phyloP scores from a whole-genome alignment of 495 filamentous ascomycete genomes.

The Trypethelium eluteriae region DNA sequence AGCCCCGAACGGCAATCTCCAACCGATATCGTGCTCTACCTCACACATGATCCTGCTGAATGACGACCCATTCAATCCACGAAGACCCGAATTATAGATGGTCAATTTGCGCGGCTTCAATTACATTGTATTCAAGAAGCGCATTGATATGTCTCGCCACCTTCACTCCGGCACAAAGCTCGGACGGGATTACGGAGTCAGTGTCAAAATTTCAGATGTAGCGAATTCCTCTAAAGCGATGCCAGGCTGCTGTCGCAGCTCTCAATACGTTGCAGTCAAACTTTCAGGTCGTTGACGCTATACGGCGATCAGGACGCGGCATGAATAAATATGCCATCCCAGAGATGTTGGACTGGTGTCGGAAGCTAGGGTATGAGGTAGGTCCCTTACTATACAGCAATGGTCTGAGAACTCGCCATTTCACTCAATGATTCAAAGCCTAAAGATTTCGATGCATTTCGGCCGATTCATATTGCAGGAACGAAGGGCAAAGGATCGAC shows the following conservation, averaged over 20 bases:
- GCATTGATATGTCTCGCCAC: background rate
- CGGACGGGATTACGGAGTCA: background rate
- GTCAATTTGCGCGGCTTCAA: background rate
- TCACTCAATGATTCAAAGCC: constrained; percentile 40
- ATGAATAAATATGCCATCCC: constrained; percentile 61
- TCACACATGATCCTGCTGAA: too few relatives aligned
- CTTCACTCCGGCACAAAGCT: background rate
- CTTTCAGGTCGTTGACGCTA: constrained; percentile 65
- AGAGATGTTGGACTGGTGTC: constrained; percentile 70
- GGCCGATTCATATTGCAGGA: constrained; percentile 76
- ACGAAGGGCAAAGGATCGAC: constrained; percentile 91
- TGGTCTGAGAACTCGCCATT: background rate
- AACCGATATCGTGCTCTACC: too few relatives aligned
- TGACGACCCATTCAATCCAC: too few relatives aligned
- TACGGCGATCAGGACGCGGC: constrained; percentile 58
- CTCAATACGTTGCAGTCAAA: constrained; percentile 90
- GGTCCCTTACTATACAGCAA: constrained; percentile 23
- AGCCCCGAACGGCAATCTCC: too few relatives aligned
- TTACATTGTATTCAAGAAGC: background rate
- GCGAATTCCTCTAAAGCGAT: background rate
- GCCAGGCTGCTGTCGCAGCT: constrained; percentile 59
- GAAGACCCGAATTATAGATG: too few relatives aligned
- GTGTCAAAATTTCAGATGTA: background rate
- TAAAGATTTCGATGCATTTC: constrained; percentile 67
- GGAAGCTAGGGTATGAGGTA: constrained; percentile 72